Evolutionary conservation across 257 asterid species (phyloP), one percentile per base, ranked within the genome.

Genomic region (Petrea volubilis): DNA sequence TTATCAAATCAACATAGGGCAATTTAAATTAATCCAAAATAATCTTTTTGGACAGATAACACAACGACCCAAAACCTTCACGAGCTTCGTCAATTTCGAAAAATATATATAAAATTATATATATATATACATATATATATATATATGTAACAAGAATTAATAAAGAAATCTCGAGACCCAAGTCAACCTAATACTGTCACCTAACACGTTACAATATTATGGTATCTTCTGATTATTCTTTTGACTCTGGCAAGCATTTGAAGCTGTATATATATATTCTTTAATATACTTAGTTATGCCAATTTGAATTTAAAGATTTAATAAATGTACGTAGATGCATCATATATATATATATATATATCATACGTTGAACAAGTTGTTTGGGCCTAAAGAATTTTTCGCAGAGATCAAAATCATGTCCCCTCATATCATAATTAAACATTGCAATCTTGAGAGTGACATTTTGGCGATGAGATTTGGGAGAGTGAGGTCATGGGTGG

Each of bases 161-260:
- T 17, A 60, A 33, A 40, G 43, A 64, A 40, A 68, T 44, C 29
- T 61, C 64, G 70, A 73, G 83, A 81, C 77, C 68, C 52, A 78
- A 74, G 81, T 81, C 86, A 77, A 81, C 76, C 53, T 36, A 55
- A 21, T 62, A 36, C 66, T 75, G 73, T 71, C 62, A 60, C 67
- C 55, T 38, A 74, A 81, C 82, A 55, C 64, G 82, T 49, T 47
- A 50, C 51, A 64, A 36, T 78, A 78, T 34, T 57, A 56, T 53
- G 55, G 31, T 44, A 34, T 49, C 27, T 34, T 74, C 71, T 59
- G 67, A 77, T 46, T 60, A 64, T 64, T 27, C 78, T 31, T 64
- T 77, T 81, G 82, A 73, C 85, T 76, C 76, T 23, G 21, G 17
- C 74, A 52, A 47, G 8, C 77, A 74, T 73, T 69, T 20, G 38